Evolutionary conservation across 2,329 filamentous ascomycete species (phyloP), one percentile per base, ranked within the genome.

Genomic region (Colletotrichum zoysiae): DNA sequence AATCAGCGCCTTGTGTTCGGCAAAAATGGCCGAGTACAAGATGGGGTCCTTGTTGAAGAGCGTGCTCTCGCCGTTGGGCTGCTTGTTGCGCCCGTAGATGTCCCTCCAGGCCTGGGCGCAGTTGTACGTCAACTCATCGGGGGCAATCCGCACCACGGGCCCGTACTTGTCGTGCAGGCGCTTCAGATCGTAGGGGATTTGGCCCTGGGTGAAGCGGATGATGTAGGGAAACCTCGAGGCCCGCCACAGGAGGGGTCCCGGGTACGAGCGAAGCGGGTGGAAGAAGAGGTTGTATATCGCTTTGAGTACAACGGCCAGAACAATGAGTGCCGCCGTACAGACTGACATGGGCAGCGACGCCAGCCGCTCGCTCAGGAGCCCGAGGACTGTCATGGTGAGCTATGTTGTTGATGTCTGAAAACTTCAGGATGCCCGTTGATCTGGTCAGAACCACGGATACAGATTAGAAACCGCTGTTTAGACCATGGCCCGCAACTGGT

Each of bases 1-100:
- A 4, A 46, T 46, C 44, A 46, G 20, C 20, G 44, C 44, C 44
- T 46, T 46, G 44, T 46, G 44, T n/a, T 46, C 44, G 44, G 44
- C 44, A 46, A 46, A 46, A 20, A 46, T n/a, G 44, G 18, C 44
- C 44, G 44, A n/a, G 44, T 46, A 46, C 44, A 46, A n/a, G 44
- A 46, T n/a, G 44, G 44, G 44, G 44, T 46, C 44, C 44, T 46
- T 46, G 44, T 46, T 46, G 44, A 46, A 46, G 44, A 46, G 44
- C 20, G 44, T n/a, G 18, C 18, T n/a, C 44, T 46, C 44, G 44
- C 44, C 44, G 44, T 46, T 46, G 44, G 44, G 7, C 44, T 46
- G 44, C 44, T 46, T 46, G 44, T 46, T 46, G 44, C 44, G 44
- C 18, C 44, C 44, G 44, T 46, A 46, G 20, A 46, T 46, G 20